Base-by-base conservation (phyloP, 2,329 filamentous ascomycete genomes). In the Neonectria neomacrospora region DNA sequence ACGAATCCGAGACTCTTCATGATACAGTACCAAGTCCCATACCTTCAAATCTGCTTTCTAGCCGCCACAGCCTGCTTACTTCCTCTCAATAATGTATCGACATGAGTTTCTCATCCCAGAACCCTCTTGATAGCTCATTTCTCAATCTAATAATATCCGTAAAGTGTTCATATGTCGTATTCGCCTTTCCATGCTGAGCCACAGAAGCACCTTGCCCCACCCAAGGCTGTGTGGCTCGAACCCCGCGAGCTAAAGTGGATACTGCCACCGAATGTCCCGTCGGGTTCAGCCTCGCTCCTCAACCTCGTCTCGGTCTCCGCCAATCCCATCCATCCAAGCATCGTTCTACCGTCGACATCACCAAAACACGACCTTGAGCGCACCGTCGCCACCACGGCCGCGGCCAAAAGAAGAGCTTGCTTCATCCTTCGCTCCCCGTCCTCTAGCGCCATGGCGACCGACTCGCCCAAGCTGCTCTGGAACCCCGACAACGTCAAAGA, bases 401-500 rank as follows among this genome's bases (percentile, higher is more conserved):
- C 34, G 32, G 56, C 51, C 30, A 37, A 34, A 23, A 34, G 22
- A 18, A 52, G 18, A 37, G 3, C 8, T 26, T 26, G n/a, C 12
- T n/a, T 30, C 18, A 14, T 12, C 41, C 28, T 26, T 20, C 50
- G 48, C 50, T 52, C 58, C 50, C 28, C 30, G 8, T 9, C 20
- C 23, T 22, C n/a, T 34, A 41, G 53, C 63, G 61, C 50, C 73
- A 80, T 80, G 78, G 76, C 78, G 61, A 70, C 71, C 71, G 80
- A 80, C 54, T 73, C 73, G 45, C 79, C 81, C n/a, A 83, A 83
- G 74, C 83, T 90, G 26, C 89, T 97, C 71, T 98, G 96, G 96
- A 98, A 97, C 76, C 90, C 92, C 18, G 96, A 99, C 74, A 98
- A 97, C 72, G 92, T 99, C 73, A 90, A 90, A 72, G 96, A 99